phyloP scores from a whole-genome alignment of 2,329 filamentous ascomycete genomes.

The Exophiala alcalophila region DNA sequence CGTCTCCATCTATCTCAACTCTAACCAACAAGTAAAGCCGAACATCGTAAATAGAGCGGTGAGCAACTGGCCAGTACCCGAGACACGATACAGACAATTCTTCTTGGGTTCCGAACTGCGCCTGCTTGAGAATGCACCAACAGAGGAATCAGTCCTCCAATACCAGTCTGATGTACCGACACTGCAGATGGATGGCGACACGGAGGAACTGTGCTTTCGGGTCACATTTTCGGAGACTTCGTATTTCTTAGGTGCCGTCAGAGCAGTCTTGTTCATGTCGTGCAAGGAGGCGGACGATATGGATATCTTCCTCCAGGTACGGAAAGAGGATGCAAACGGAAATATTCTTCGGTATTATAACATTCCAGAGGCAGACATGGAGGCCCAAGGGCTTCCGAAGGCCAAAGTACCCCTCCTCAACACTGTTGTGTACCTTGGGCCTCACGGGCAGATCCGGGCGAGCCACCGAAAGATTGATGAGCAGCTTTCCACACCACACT shows the following conservation, averaged over 20 bases:
- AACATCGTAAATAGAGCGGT: too few species aligned
- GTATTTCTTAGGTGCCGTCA: constrained; percentile 45
- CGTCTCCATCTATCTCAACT: constrained; percentile 37
- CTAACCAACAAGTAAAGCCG: too few species aligned
- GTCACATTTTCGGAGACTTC: constrained; percentile 40
- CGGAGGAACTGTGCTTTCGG: constrained; percentile 34
- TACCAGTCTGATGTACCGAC: constrained; percentile 36
- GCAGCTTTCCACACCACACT: constrained; percentile 1
- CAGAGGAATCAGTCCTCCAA: constrained; percentile 19
- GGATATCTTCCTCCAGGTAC: constrained; percentile 43
- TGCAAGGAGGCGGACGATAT: constrained; percentile 44
- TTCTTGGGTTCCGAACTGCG: constrained; percentile 29
- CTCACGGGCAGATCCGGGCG: constrained; percentile 2
- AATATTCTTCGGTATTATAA: constrained; percentile 41
- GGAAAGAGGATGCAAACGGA: constrained; percentile 45
- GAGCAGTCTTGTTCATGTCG: constrained; percentile 48
- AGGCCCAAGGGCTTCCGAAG: background rate
- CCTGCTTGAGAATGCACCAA: constrained; percentile 7
- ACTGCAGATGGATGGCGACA: constrained; percentile 4
- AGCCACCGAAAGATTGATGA: constrained; percentile 1
- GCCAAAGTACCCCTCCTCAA: constrained; percentile 2
- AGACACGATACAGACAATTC: constrained; percentile 27
- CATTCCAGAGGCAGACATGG: constrained; percentile 1
- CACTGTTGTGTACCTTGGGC: constrained; percentile 1
- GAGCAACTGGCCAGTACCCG: constrained; percentile 3